Base-by-base conservation (phyloP, 352 stramenopile species). In the Phytophthora sojae region DNA sequence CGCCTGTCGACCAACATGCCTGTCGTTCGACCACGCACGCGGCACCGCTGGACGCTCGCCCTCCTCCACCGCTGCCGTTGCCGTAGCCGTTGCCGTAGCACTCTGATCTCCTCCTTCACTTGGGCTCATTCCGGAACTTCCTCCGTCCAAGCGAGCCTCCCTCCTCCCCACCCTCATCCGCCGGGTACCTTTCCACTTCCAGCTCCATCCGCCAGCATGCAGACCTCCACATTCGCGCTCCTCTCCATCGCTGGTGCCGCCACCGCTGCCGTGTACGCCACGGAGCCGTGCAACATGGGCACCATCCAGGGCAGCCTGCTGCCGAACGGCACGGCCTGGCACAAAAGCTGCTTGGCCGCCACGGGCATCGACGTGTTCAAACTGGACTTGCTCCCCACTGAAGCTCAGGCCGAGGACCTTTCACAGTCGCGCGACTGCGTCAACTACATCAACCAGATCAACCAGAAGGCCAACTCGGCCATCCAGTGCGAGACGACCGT, bases 391-490 rank as follows among this genome's bases (percentile, higher is more conserved):
- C 83, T 89, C 55, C 83, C 85, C 6, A 90, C 78, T 8, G 67
- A 76, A 42, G 61, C 71, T 6, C 75, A 90, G 69, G 80, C 78
- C 9, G 47, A 85, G 52, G 74, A 61, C 37, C 66, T 92, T 37
- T 76, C 77, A 30, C 75, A 78, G 63, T 81, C 77, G 32, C 77
- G 75, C 45, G 81, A 79, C 58, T 92, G 85, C 71, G 83, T 87
- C 25, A 83, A 89, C 45, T 91, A 83, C 64, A 42, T 90, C 64
- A 92, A 92, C 75, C 85, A 92, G 68, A 75, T 92, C 52, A 90
- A 82, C 70, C 57, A 88, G 57, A 37, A 77, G 51, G 85, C 85
- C 63, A 92, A 92, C 73, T 30, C 57, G 44, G 57, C 76, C 21
- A 90, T 89, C 57, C 74, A 85, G 49, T 92, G 85, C 60, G 75